A percentile compares a stretch with the other conserved stretches of the same genome.
These are phyloP conservation scores for Tuber calosporum DNA, from an alignment of 495 filamentous ascomycete species.

Conservation along the genomic window DNA sequence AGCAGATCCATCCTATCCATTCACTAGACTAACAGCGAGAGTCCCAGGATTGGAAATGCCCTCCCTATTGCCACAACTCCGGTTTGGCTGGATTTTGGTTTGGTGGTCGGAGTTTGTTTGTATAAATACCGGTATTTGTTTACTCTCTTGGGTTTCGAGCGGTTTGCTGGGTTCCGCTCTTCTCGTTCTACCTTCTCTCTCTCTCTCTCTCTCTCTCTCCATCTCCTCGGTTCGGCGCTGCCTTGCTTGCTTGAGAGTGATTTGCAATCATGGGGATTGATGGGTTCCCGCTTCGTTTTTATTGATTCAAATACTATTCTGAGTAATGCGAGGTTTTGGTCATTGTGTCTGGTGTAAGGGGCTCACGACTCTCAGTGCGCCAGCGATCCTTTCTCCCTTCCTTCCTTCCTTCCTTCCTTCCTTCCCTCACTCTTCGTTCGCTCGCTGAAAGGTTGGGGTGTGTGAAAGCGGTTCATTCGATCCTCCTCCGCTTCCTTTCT, in stretches of 20 bases:
- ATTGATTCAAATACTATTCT: background rate
- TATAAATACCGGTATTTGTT: background rate
- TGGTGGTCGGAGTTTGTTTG: background rate
- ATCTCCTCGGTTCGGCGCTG: background rate
- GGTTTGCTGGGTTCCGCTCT: no score
- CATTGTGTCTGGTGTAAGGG: background rate
- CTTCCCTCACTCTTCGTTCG: no score
- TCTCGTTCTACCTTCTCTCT: background rate
- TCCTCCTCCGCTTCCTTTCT: background rate
- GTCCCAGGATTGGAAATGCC: background rate
- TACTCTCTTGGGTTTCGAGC: no score
- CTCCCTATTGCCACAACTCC: background rate
- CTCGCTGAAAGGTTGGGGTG: background rate
- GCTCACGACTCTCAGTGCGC: background rate
- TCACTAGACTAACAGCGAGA: background rate
- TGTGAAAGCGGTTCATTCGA: background rate
- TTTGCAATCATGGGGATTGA: background rate
- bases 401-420: no score
- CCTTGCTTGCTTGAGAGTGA: background rate
- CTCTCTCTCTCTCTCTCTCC: background rate
- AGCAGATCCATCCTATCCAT: background rate
- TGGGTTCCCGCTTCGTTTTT: background rate
- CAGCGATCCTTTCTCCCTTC: background rate
- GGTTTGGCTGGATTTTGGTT: background rate
- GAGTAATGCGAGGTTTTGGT: background rate